These are phyloP conservation scores for Camelina laxa DNA, from an alignment of 345 rosid genomes.

Conservation along the genomic window DNA sequence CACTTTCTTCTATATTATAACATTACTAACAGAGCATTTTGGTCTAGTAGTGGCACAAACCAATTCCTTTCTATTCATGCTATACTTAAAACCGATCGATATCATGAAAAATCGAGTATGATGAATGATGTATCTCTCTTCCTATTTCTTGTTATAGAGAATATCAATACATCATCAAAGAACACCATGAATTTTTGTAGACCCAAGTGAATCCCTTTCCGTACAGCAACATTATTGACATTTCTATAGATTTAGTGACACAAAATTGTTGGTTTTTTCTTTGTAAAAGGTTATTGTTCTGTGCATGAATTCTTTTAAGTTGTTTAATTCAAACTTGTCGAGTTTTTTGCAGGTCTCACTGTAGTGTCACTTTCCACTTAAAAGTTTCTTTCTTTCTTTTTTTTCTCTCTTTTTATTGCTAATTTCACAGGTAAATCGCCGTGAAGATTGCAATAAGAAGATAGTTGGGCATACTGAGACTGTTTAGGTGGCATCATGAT, in stretches of 20 bases:
- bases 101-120: background rate
- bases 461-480: slow-evolving; percentile 37
- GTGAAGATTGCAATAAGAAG: slow-evolving; percentile 45
- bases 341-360: slow-evolving; percentile 42
- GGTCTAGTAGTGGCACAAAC: slow-evolving; percentile 27
- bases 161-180: slow-evolving; percentile 37
- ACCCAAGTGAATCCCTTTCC: slow-evolving; percentile 44
- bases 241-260: slow-evolving; percentile 38
- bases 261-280: slow-evolving; percentile 33
- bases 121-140: background rate
- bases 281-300: slow-evolving; percentile 23
- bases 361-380: slow-evolving; percentile 50
- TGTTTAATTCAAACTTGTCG: slow-evolving; percentile 44
- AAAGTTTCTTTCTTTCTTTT: slow-evolving; percentile 21
- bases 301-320: slow-evolving; percentile 38
- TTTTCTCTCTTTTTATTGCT: background rate
- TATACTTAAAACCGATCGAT: slow-evolving; percentile 14
- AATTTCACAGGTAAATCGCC: slow-evolving; percentile 40
- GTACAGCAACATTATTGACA: slow-evolving; percentile 49
- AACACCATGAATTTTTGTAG: slow-evolving; percentile 39
- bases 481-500: slow-evolving; percentile 35
- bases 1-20: slow-evolving; percentile 12
- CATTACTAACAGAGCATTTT: slow-evolving; percentile 7
- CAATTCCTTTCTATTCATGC: background rate
- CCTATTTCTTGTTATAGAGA: slow-evolving; percentile 37